Evolutionary conservation across 1,284 basidiomycete species (phyloP).

Genomic region (Polyporus tsugae): DNA sequence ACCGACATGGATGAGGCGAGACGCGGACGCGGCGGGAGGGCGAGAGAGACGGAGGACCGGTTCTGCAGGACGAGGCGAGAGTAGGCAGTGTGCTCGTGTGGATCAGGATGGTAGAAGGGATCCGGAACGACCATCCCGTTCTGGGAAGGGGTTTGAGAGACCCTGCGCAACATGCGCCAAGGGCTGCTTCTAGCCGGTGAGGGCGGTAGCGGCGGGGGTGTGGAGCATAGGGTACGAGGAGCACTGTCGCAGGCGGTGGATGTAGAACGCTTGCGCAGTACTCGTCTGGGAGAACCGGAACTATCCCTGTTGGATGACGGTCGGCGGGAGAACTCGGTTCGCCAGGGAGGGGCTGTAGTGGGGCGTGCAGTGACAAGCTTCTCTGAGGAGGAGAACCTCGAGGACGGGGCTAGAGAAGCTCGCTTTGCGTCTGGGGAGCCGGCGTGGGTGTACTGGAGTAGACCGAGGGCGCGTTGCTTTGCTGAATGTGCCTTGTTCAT

Average conservation of each 20-base stretch:
- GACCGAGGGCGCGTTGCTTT: background rate
- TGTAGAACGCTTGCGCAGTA: background rate
- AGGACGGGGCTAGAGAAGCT: background rate
- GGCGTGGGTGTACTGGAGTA: background rate
- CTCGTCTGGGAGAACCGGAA: background rate
- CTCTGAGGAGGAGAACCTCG: background rate
- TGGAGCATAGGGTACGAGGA: background rate
- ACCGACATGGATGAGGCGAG: background rate
- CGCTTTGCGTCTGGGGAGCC: background rate
- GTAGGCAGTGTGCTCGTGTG: background rate
- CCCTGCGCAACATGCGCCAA: background rate
- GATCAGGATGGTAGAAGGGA: background rate
- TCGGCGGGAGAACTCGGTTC: background rate
- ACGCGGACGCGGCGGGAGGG: background rate
- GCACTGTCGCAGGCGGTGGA: background rate
- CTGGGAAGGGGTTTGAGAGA: slow-evolving; percentile 1
- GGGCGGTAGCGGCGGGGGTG: background rate
- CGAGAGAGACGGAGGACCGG: background rate
- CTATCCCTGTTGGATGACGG: background rate
- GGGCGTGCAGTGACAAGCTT: background rate
- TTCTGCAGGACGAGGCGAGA: background rate
- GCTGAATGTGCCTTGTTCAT: background rate
- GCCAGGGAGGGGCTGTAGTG: background rate
- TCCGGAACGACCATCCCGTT: too few relatives aligned
- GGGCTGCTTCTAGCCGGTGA: background rate